Evolutionary conservation across 2,329 filamentous ascomycete genomes (phyloP), one percentile per base, ranked within the genome.

Genomic region (Pyricularia grisea): DNA sequence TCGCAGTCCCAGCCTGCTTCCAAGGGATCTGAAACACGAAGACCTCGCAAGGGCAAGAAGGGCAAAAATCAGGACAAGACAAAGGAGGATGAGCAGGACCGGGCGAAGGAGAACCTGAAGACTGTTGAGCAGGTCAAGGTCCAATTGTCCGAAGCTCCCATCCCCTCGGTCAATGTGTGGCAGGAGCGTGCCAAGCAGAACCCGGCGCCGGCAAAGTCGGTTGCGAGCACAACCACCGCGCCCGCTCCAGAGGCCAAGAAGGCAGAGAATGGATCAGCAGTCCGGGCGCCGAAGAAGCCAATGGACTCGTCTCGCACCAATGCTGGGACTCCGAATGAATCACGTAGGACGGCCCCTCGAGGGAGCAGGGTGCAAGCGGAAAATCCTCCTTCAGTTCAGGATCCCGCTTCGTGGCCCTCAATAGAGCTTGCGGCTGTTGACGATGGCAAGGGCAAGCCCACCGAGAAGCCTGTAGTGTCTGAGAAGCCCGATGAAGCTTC

Each of bases 81-180:
- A 27, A 63, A 67, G 74, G 84, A 86, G 28, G 83, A 83, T 68
- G 86, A 88, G 68, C 80, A 83, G 72, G 81, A 85, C 23, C 82
- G 85, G 64, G 88, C 89, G 72, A 87, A 89, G 73, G 87, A 87
- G 73, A 84, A 86, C 70, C n/a, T 64, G 17, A 68, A 68, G 31
- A 63, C 60, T 1, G 33, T 68, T 23, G 81, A 87, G 71, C 81
- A 82, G 17, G 81, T 86, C 73, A 88, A 89, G 74, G 81, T 87
- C 64, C 86, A 90, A 74, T 83, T 97, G 61, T 90, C 90, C 65
- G 92, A 95, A 71, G 94, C 94, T 23, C 91, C 93, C 33, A 84
- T 92, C 63, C 95, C 95, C 0, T 79, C 88, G 1, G 91, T 97
- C 70, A 99, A 99, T 78, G 83, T 94, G 71, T 99, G 95, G 94